Conservation (phyloP, 768 basidiomycete species). For the Termitomyces bulborhizus region DNA sequence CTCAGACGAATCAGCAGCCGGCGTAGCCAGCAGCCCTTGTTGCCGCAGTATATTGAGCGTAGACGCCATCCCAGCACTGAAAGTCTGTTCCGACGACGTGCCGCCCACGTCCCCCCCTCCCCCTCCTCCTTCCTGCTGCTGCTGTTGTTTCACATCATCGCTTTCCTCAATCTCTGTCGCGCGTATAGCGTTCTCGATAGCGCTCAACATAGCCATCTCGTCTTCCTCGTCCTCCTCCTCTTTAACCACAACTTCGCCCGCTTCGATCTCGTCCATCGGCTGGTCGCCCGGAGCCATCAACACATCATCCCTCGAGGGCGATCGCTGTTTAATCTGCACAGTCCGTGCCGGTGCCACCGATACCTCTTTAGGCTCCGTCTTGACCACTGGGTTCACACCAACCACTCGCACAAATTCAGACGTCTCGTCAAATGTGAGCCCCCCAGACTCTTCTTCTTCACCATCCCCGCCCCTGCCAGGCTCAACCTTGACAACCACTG, state of each 20-base stretch:
- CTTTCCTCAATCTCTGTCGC: slow-evolving; percentile 28
- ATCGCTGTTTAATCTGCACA: slow-evolving; percentile 23
- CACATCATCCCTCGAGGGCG: slow-evolving; percentile 48
- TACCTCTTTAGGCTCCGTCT: slow-evolving; percentile 32
- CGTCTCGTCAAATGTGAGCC: slow-evolving; percentile 91
- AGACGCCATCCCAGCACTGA: slow-evolving; percentile 80
- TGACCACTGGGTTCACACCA: slow-evolving; percentile 50
- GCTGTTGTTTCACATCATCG: too few species aligned
- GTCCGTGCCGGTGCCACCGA: slow-evolving; percentile 15
- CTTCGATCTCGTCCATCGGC: slow-evolving; percentile 69
- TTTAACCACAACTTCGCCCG: slow-evolving; percentile 72
- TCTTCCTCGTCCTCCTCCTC: slow-evolving; percentile 73
- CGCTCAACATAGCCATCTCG: slow-evolving; percentile 67
- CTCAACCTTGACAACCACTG: slow-evolving; percentile 29
- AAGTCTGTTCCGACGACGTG: slow-evolving; percentile 73
- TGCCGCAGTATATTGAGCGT: slow-evolving; percentile 85
- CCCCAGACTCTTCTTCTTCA: slow-evolving; percentile 20
- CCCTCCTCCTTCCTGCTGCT: too few species aligned
- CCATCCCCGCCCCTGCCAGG: slow-evolving; percentile 17
- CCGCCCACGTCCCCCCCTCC: slow-evolving; percentile 32
- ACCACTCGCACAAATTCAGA: slow-evolving; percentile 93
- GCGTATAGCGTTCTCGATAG: slow-evolving; percentile 66
- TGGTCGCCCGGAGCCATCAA: slow-evolving; percentile 58
- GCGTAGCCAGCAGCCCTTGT: slow-evolving; percentile 78
- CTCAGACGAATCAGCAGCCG: slow-evolving; percentile 56